Conservation (phyloP, 148 eudicot genomes). For the Camellia japonica region DNA sequence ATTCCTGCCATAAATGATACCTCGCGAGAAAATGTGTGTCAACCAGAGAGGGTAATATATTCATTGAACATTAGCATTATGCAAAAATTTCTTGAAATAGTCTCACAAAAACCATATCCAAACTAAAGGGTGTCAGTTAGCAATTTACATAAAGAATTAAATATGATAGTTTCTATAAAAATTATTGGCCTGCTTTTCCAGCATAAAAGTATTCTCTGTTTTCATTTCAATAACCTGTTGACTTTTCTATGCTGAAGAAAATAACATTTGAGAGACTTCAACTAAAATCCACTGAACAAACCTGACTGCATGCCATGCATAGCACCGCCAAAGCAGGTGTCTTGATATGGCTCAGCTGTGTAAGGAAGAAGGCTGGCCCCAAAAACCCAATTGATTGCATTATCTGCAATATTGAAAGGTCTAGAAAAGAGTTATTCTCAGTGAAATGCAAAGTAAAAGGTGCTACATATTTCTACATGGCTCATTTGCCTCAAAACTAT, state of each 20-base stretch:
- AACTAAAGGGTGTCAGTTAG: background rate
- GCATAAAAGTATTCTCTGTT: background rate
- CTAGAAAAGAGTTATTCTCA: background rate
- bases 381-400: conserved; percentile 97
- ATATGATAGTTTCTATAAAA: background rate
- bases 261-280: background rate
- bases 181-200: background rate
- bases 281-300: conserved; percentile 16
- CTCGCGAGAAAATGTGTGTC: background rate
- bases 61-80: background rate
- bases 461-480: background rate
- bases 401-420: conserved; percentile 50
- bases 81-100: background rate
- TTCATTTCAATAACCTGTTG: no score
- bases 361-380: conserved; percentile 93
- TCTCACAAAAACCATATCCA: background rate
- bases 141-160: background rate
- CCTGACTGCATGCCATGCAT: conserved; percentile 99
- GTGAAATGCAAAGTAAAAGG: background rate
- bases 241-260: background rate
- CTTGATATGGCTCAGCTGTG: conserved; percentile 68
- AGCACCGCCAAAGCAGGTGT: conserved; percentile 91
- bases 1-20: conserved; percentile 2
- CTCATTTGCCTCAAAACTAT: background rate
- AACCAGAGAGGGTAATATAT: background rate